Evolutionary conservation across 2,329 filamentous ascomycete species (phyloP).

Genomic region (Diplocarpon rosae): DNA sequence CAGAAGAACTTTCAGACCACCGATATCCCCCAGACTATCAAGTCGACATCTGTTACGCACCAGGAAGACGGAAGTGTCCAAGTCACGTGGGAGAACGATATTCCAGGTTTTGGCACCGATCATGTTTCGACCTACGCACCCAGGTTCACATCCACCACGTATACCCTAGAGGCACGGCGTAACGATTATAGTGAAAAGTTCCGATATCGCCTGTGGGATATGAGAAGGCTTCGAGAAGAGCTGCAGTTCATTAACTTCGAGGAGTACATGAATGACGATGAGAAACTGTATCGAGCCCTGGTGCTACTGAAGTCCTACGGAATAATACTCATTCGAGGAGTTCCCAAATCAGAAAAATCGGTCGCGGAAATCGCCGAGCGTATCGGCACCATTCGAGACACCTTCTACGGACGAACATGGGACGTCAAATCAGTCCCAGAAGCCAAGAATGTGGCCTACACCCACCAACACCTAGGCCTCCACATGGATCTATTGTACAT

Average conservation of each 20-base stretch:
- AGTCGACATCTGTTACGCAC: slow-evolving; percentile 27
- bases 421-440: slow-evolving; percentile 73
- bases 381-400: slow-evolving; percentile 71
- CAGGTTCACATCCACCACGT: slow-evolving; percentile 2
- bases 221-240: slow-evolving; percentile 33
- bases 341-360: slow-evolving; percentile 55
- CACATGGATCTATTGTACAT: slow-evolving; percentile 94
- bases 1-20: slow-evolving; percentile 55
- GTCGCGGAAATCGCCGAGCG: slow-evolving; percentile 58
- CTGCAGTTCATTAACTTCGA: slow-evolving; percentile 54
- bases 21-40: slow-evolving; percentile 46
- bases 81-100: slow-evolving; percentile 47
- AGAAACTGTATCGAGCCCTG: slow-evolving; percentile 50
- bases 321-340: slow-evolving; percentile 63
- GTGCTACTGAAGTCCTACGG: slow-evolving; percentile 54
- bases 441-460: slow-evolving; percentile 90
- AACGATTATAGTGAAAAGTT: too few relatives aligned
- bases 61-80: slow-evolving; percentile 32
- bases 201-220: slow-evolving; percentile 31
- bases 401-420: slow-evolving; percentile 87
- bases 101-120: slow-evolving; percentile 25
- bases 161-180: too few relatives aligned
- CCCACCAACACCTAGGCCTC: slow-evolving; percentile 66
- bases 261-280: slow-evolving; percentile 54
- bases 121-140: slow-evolving; percentile 21